Percentiles rank a stretch among this genome's conserved stretches.
Conservation (phyloP, 345 rosid species). For the Syzygium aromaticum region DNA sequence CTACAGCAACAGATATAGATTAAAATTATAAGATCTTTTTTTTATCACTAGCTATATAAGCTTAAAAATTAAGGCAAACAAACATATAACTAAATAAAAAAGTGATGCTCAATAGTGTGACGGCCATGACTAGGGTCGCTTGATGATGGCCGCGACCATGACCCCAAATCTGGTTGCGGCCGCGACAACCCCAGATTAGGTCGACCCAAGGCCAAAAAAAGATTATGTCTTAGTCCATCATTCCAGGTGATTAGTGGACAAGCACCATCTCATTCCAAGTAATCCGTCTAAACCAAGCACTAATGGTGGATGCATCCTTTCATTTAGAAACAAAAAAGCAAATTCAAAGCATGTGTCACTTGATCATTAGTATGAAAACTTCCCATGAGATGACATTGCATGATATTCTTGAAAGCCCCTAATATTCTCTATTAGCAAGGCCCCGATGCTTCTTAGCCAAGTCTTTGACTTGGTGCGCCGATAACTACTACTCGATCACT, state of each 20-base stretch:
- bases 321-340: not conserved
- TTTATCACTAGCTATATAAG: not conserved
- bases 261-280: not conserved
- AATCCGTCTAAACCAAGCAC: not conserved
- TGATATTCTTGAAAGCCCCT: not conserved
- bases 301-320: not conserved
- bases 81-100: not conserved
- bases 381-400: not conserved
- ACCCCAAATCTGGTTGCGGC: not conserved
- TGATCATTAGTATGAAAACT: not conserved
- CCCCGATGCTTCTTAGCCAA: not conserved
- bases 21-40: not conserved
- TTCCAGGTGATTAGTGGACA: not conserved
- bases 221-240: too few species aligned
- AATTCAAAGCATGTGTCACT: not conserved
- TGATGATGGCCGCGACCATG: not conserved
- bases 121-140: not conserved
- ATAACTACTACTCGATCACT: not conserved
- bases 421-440: not conserved
- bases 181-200: rapidly evolving
- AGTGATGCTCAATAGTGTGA: not conserved
- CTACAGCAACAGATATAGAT: not conserved
- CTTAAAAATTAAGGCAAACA: not conserved
- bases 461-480: not conserved
- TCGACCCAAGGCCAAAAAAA: too few species aligned